Evolutionary conservation across 1,284 basidiomycete species (phyloP), one percentile per base, ranked within the genome.

Genomic region (Trametes versicolor): DNA sequence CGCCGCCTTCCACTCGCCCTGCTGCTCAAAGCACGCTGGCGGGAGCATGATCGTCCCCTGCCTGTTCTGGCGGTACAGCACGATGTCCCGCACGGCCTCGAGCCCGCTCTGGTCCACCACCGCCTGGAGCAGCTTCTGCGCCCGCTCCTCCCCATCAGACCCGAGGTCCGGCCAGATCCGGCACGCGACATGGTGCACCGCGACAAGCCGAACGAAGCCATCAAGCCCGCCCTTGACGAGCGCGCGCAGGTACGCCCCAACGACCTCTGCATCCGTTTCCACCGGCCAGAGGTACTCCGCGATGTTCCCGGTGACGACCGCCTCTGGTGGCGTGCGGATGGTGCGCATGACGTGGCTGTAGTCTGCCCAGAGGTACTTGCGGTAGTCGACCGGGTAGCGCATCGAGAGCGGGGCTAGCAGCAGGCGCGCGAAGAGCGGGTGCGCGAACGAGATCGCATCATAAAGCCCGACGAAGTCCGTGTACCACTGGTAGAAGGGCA

Each of bases 401-500:
- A 90, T 89, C 67, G 93, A 83, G 3, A 89, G 83, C 0, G 95
- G 92, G 0, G 91, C 87, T 7, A 97, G 82, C n/a, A 98, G 83
- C 4, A 96, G 82, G 3, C 85, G 83, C 1, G 87, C 88, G 75
- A 99, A 99, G 1, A 88, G 76, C 0, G 84, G 82, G 72, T 99
- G 89, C 8, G 90, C 89, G 76, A 97, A 97, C 2, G 97, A 99
- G 66, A 97, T 89, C 0, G 94, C 86, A 71, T 96, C 94, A 80
- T 96, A 99, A 9, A 99, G 80, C 0, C 87, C 90, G 56, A 98
- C 82, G 70, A 98, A 91, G 76, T 98, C 96, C 32, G 93, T 94
- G 81, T 97, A 99, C 75, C 94, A 94, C 75, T 98, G 96, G 81
- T 91, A 98, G 82, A 98, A 98, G 0, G 95, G 94, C 0, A 87